Evolutionary conservation across 768 basidiomycete genomes (phyloP), one percentile per base, ranked within the genome.

Genomic region (Serendipita sp.): DNA sequence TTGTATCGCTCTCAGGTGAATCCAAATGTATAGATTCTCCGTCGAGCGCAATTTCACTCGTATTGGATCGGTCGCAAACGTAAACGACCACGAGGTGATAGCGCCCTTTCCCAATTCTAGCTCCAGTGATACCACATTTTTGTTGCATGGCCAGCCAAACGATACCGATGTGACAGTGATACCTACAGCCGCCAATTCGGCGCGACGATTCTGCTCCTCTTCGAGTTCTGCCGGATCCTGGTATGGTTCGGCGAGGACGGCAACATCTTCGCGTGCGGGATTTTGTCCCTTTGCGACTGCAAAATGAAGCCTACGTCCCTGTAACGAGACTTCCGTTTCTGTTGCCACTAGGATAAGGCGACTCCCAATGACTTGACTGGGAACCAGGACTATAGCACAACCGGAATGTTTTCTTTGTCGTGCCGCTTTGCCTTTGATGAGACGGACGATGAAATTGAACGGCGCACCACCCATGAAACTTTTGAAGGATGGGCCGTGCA

Each of bases 391-490:
- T 28, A 70, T 69, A 3, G 81, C 83, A 30, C 66, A 72, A 3
- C 83, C 81, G 5, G 69, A 67, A 65, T 81, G 79, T 23, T 67
- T 65, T 16, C 69, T 70, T 16, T 72, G 67, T 44, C 66, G 60
- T 44, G 54, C 62, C 15, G 66, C 67, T 48, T 73, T 77, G 65
- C 76, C 75, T 41, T 73, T 75, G 69, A 80, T 79, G 15, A 85
- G 74, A 54, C 73, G 72, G 3, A 85, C 77, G 45, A 81, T 75
- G 67, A 85, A 86, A 67, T 85, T 85, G 18, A 82, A 68, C 0
- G 70, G 77, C 1, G 52, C 28, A 32, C 46, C 66, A 15, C 71
- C 66, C 0, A 66, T 62, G 68, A 84, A 81, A 18, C 78, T 77
- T 18, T 79, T 75, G 62, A 68, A 68, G 18, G 15, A 38, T 3